These are phyloP conservation scores for Chlorella ohadii DNA, from an alignment of 139 green algal species.

Conservation along the genomic window DNA sequence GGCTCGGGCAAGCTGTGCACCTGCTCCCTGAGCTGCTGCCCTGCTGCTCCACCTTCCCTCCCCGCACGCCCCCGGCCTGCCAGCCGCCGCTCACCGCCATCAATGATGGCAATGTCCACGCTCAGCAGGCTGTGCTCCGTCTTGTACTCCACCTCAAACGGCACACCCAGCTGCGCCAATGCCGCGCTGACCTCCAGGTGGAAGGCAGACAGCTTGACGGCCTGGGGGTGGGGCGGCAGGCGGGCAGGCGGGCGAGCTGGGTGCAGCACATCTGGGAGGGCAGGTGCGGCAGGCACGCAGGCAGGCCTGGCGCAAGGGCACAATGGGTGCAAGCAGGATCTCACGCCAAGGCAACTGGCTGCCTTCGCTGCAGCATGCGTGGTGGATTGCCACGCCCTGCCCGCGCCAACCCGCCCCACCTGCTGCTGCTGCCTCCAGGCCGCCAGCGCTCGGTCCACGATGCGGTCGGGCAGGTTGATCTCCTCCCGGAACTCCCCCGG, in stretches of 20 bases:
- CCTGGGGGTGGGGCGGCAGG: not conserved
- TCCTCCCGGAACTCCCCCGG: constrained; percentile 36
- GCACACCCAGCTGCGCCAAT: constrained; percentile 48
- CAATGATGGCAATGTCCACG: constrained; percentile 58
- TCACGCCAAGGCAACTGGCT: too few relatives aligned
- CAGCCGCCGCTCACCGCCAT: not conserved
- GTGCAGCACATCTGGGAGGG: not conserved
- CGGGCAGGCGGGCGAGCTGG: not conserved
- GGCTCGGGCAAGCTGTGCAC: too few relatives aligned
- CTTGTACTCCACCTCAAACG: constrained; percentile 55
- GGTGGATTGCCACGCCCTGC: too few relatives aligned
- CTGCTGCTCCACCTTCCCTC: too few relatives aligned
- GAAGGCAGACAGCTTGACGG: constrained; percentile 48
- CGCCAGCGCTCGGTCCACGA: constrained; percentile 43
- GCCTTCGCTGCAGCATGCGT: too few relatives aligned
- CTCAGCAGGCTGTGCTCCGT: constrained; percentile 49
- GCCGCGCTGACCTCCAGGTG: constrained; percentile 53
- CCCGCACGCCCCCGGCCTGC: too few relatives aligned
- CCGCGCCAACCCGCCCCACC: constrained; percentile 18
- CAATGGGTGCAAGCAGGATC: too few relatives aligned
- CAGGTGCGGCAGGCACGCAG: not conserved
- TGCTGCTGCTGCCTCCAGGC: constrained; percentile 42
- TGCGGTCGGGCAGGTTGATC: constrained; percentile 45
- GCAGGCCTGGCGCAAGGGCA: too few relatives aligned
- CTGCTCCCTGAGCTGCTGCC: too few relatives aligned